Base-by-base conservation (phyloP, 1,284 basidiomycete genomes). In the Volvariella volvacea region DNA sequence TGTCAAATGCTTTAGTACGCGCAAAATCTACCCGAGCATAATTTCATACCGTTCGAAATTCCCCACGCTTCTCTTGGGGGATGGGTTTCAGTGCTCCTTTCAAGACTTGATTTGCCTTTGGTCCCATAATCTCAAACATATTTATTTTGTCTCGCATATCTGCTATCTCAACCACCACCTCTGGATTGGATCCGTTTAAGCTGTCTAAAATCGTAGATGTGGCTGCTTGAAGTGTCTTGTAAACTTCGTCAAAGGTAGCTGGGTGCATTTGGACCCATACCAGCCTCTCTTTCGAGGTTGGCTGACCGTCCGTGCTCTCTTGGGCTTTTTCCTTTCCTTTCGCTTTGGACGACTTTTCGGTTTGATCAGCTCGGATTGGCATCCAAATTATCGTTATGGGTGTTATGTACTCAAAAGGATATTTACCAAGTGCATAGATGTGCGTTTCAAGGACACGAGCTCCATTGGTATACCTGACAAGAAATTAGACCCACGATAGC, bases 91-190 rank as follows among this genome's bases (percentile, higher is more conserved):
- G 56, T 1, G 83, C 82, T 15, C 89, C 86, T 52, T 75, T 78
- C 41, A 95, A 62, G 6, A 93, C 76, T 55, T 88, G 84, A 46
- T 77, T 90, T 0, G 88, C 74, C 56, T 83, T 84, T 1, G 88
- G 87, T 2, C 92, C 92, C 68, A 87, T 84, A 15, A 95, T 76
- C 57, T 96, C 91, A 53, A 93, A 92, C 2, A 82, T 72, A 48
- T 88, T 89, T 25, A 92, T 57, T 40, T 82, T 73, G 2, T 77
- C 77, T 39, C 82, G 67, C 39, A 92, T 59, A 59, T 92, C 85
- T 2, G 73, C 68, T 9, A 92, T 70, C 50, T 86, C 78, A 3
- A 92, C 62, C 22, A 69, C 64, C 9, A 66, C 60, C 6, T 62
- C 58, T 14, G 63, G 57, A 52, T 52, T 44, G 58, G 50, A 12